phyloP scores from a whole-genome alignment of 2,329 filamentous ascomycete species.

The Penicillium digitatum region DNA sequence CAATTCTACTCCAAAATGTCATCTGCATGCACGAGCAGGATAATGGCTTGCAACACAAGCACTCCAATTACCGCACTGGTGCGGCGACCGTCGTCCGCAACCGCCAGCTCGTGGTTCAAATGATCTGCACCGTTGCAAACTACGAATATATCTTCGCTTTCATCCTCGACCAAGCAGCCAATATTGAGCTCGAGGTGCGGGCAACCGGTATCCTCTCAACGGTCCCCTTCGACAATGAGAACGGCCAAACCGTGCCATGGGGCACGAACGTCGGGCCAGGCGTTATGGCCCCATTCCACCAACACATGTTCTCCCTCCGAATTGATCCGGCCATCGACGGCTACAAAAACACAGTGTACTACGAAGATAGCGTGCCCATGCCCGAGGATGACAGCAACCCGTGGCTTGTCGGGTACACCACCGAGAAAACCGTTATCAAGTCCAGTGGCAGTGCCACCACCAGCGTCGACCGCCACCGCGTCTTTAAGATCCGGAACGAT shows the following conservation, averaged over 20 bases:
- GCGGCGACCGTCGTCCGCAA: conserved; percentile 62
- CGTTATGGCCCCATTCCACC: conserved; percentile 66
- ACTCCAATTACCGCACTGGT: conserved; percentile 66
- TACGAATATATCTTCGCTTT: conserved; percentile 73
- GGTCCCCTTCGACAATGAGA: conserved; percentile 59
- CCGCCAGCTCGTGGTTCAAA: conserved; percentile 64
- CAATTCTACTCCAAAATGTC: conserved; percentile 59
- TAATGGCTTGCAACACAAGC: conserved; percentile 66
- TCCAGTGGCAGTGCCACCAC: conserved; percentile 51
- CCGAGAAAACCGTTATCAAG: conserved; percentile 50
- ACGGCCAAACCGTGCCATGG: conserved; percentile 61
- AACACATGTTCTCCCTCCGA: conserved; percentile 70
- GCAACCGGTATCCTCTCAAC: conserved; percentile 67
- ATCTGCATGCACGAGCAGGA: conserved; percentile 71
- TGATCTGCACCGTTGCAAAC: conserved; percentile 68
- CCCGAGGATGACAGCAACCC: conserved; percentile 57
- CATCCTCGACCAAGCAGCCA: conserved; percentile 67
- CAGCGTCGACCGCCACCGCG: conserved; percentile 47
- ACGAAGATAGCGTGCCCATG: conserved; percentile 54
- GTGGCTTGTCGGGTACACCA: conserved; percentile 58
- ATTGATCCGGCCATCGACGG: conserved; percentile 61
- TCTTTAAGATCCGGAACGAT: conserved; percentile 54
- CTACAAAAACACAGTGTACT: conserved; percentile 51
- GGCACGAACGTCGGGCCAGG: conserved; percentile 67
- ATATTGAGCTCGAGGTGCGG: conserved; percentile 63